Conservation (phyloP, 768 basidiomycete genomes). For the Lactarius quietus region DNA sequence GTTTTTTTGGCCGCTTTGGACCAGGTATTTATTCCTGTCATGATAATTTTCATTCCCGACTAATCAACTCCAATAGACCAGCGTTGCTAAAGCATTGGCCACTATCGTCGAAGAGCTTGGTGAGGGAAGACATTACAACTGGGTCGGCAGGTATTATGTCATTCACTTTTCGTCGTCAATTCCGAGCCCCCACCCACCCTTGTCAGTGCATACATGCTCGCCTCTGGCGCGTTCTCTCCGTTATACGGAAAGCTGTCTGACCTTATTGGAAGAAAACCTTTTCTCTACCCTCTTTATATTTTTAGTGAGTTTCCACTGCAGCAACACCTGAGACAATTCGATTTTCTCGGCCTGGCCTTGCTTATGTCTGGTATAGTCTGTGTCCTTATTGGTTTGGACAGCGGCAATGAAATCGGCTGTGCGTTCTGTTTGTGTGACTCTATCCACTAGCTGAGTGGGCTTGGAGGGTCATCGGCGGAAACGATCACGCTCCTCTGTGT, state of each 20-base stretch:
- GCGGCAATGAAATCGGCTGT: constrained; percentile 64
- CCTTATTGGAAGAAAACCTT: constrained; percentile 64
- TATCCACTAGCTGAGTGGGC: background rate
- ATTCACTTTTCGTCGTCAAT: background rate
- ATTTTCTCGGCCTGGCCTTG: constrained; percentile 63
- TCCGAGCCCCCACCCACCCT: background rate
- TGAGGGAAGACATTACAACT: constrained; percentile 45
- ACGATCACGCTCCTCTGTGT: constrained; percentile 63
- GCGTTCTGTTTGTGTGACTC: constrained; percentile 28
- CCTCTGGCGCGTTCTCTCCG: constrained; percentile 62
- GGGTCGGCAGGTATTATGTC: constrained; percentile 43
- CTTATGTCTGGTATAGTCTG: constrained; percentile 62
- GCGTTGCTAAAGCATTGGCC: constrained; percentile 48
- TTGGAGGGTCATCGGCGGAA: constrained; percentile 51
- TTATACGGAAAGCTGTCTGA: constrained; percentile 78
- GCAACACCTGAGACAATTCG: constrained; percentile 62
- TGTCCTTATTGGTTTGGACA: constrained; percentile 69
- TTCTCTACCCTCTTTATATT: constrained; percentile 64
- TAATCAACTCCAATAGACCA: constrained; percentile 32
- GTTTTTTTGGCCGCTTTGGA: constrained; percentile 48
- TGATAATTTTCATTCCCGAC: background rate
- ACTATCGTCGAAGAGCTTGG: constrained; percentile 46
- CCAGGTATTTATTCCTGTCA: constrained; percentile 32
- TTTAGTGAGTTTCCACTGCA: constrained; percentile 55
- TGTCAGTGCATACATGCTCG: constrained; percentile 67